A percentile compares a stretch with the other conserved stretches of the same genome.
These are phyloP conservation scores for Hygrophorus pudorinus DNA, from an alignment of 768 basidiomycete genomes.

Conservation along the genomic window DNA sequence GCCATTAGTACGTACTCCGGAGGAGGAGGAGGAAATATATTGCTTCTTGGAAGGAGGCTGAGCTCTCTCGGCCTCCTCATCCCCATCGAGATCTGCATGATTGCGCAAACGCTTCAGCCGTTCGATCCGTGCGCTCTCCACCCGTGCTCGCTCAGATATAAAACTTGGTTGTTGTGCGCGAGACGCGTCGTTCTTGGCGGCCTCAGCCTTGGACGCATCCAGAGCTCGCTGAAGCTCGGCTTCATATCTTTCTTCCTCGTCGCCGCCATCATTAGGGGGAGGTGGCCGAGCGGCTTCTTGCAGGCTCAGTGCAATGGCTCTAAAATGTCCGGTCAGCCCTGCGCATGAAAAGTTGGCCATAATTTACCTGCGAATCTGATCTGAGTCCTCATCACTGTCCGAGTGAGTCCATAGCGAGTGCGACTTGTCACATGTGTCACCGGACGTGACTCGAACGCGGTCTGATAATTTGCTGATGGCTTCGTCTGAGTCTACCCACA, in stretches of 20 bases:
- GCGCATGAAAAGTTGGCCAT: no score
- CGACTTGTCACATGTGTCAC: no score
- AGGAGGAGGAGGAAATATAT: conserved; percentile 30
- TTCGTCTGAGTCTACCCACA: no score
- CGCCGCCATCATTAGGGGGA: conserved; percentile 19
- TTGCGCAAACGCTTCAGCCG: conserved; percentile 51
- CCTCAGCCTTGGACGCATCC: conserved; percentile 32
- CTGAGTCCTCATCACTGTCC: no score
- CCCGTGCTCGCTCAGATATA: conserved; percentile 60
- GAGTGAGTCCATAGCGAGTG: no score
- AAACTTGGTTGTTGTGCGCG: conserved; percentile 26
- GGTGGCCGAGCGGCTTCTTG: conserved; percentile 20
- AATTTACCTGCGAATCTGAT: no score
- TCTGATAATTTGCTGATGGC: no score
- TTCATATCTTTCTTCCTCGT: conserved; percentile 32
- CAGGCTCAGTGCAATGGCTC: conserved; percentile 43
- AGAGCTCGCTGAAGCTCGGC: conserved; percentile 37
- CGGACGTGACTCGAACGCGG: no score
- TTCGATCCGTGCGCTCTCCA: conserved; percentile 70
- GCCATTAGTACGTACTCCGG: conserved; percentile 1
- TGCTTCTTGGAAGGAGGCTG: conserved; percentile 45
- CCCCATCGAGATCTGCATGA: conserved; percentile 19
- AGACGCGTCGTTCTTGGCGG: conserved; percentile 1
- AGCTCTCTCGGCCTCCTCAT: conserved; percentile 17
- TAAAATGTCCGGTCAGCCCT: conserved; percentile 13